Conservation (phyloP, 768 basidiomycete species). For the Amanita brunnescens region DNA sequence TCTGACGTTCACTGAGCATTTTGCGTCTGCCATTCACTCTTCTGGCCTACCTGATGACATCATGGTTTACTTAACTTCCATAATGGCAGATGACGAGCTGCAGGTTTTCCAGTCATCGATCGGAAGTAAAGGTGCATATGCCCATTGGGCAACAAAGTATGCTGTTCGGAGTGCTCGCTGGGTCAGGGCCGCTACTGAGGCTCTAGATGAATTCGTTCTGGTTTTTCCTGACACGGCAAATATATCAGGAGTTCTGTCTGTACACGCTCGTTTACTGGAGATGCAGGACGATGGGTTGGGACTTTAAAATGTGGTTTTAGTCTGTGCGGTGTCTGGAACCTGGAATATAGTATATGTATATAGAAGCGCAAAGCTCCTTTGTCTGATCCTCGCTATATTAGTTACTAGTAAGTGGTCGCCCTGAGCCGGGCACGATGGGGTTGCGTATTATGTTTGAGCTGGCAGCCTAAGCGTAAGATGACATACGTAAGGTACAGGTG, state of each 20-base stretch:
- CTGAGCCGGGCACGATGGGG: too few species aligned
- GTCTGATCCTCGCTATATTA: neutral
- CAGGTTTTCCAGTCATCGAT: conserved; percentile 3
- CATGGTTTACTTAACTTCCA: conserved; percentile 4
- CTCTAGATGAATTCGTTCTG: neutral
- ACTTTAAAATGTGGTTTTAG: too few species aligned
- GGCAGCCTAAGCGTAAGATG: too few species aligned
- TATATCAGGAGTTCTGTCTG: neutral
- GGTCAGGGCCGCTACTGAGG: neutral
- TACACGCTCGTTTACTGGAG: neutral
- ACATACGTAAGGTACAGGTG: too few species aligned
- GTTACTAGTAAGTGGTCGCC: too few species aligned
- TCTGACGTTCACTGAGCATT: conserved; percentile 6
- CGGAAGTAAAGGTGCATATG: conserved; percentile 7
- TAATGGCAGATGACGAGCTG: conserved; percentile 7
- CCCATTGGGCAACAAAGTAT: conserved; percentile 7
- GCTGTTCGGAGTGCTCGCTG: neutral
- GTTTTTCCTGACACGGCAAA: neutral
- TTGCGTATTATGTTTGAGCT: too few species aligned
- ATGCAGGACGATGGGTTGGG: neutral
- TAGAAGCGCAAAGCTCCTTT: too few species aligned
- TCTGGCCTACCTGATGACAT: conserved; percentile 7
- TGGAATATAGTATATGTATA: too few species aligned
- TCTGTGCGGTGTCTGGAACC: too few species aligned
- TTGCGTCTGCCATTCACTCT: conserved; percentile 7